Evolutionary conservation across 768 basidiomycete genomes (phyloP).

Genomic region (Tulasnella sp.): DNA sequence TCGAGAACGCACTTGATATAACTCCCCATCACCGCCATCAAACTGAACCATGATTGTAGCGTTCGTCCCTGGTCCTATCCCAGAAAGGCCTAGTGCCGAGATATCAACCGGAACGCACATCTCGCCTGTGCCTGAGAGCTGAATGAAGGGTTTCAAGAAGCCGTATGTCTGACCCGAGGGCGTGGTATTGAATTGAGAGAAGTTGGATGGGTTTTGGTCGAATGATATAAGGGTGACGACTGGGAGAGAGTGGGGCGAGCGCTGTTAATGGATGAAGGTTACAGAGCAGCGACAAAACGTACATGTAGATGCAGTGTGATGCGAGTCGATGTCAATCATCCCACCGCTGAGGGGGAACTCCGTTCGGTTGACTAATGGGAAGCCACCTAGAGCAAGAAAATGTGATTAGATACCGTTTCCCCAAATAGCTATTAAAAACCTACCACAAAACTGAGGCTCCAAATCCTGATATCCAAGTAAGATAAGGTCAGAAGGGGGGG

Average conservation of each 20-base stretch:
- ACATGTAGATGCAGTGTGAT: constrained; percentile 55
- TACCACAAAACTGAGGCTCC: constrained; percentile 59
- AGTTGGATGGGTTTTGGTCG: constrained; percentile 44
- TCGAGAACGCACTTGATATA: constrained; percentile 50
- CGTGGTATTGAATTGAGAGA: constrained; percentile 47
- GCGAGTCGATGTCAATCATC: constrained; percentile 51
- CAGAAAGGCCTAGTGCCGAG: constrained; percentile 35
- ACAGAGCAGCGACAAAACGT: constrained; percentile 20
- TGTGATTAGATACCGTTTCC: background rate
- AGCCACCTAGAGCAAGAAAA: constrained; percentile 45
- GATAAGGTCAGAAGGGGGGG: no score
- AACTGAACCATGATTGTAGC: constrained; percentile 62
- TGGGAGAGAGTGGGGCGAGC: constrained; percentile 25
- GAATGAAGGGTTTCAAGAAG: constrained; percentile 38
- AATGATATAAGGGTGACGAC: constrained; percentile 38
- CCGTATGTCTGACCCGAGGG: constrained; percentile 26
- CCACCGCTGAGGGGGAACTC: constrained; percentile 55
- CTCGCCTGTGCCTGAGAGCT: constrained; percentile 43
- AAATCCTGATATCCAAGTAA: no score
- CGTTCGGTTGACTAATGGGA: constrained; percentile 45
- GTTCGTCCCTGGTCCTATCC: constrained; percentile 50
- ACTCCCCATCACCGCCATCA: constrained; percentile 56
- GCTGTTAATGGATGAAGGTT: background rate
- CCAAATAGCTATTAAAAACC: constrained; percentile 17
- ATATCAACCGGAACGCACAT: constrained; percentile 63